Evolutionary conservation across 31 red algal species (phyloP).

Genomic region (Asparagopsis taxiformis): DNA sequence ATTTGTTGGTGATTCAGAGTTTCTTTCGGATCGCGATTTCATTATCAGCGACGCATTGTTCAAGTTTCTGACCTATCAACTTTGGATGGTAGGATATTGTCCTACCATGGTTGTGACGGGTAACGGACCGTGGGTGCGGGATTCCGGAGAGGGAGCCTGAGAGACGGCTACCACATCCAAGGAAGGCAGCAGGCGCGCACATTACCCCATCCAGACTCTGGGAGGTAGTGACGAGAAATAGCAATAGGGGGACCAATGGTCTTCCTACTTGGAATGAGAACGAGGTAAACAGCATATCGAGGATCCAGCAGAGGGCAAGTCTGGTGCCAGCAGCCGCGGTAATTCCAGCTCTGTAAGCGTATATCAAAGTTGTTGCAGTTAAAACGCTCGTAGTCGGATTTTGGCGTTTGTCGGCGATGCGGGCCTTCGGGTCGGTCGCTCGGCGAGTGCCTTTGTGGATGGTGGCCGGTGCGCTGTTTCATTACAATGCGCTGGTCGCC

Average conservation of each 20-base stretch:
- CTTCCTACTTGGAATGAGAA: slow-evolving; percentile 50
- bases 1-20: slow-evolving; percentile 28
- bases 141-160: slow-evolving; percentile 75
- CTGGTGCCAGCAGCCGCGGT: slow-evolving; percentile 93
- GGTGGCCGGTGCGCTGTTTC: slow-evolving; percentile 16
- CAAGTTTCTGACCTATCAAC: slow-evolving; percentile 78
- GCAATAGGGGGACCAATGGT: slow-evolving; percentile 48
- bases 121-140: slow-evolving; percentile 59
- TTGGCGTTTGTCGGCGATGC: slow-evolving; percentile 47
- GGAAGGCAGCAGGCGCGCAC: slow-evolving; percentile 44
- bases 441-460: slow-evolving; percentile 38
- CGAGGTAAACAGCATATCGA: slow-evolving; percentile 40
- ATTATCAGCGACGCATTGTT: slow-evolving; percentile 57
- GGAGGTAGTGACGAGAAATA: slow-evolving; percentile 85
- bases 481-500: slow-evolving; percentile 8
- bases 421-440: slow-evolving; percentile 23
- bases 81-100: slow-evolving; percentile 66
- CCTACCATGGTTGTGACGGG: slow-evolving; percentile 79
- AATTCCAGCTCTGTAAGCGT: slow-evolving; percentile 92
- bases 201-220: slow-evolving; percentile 72
- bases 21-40: slow-evolving; percentile 13
- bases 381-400: slow-evolving; percentile 89
- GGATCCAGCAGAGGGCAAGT: slow-evolving; percentile 82
- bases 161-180: slow-evolving; percentile 48
- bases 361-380: slow-evolving; percentile 98